Percentiles rank a stretch among this genome's conserved stretches.
These are phyloP conservation scores for Serpula lacrymans DNA, from an alignment of 768 basidiomycete species.

Conservation along the genomic window DNA sequence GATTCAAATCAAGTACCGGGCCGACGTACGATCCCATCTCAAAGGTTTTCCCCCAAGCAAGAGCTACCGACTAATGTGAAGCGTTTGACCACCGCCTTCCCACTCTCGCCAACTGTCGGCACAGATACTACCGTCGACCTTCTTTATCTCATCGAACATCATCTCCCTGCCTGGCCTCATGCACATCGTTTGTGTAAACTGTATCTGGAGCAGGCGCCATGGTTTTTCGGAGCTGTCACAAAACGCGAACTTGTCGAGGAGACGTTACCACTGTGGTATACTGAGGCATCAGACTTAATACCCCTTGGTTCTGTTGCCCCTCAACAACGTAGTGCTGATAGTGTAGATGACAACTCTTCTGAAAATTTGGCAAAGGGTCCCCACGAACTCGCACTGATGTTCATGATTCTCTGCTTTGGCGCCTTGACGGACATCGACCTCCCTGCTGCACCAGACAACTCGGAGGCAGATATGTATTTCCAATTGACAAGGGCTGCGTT, in stretches of 20 bases:
- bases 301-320: constrained; percentile 24
- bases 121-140: constrained; percentile 38
- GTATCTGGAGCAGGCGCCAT: constrained; percentile 75
- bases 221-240: constrained; percentile 76
- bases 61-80: constrained; percentile 19
- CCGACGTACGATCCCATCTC: no score
- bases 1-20: constrained; percentile 3
- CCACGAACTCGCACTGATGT: constrained; percentile 63
- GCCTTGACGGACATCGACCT: constrained; percentile 53
- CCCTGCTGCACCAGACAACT: constrained; percentile 50
- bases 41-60: no score
- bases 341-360: constrained; percentile 6
- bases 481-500: constrained; percentile 62
- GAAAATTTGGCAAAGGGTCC: constrained; percentile 30
- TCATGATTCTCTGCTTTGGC: constrained; percentile 61
- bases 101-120: constrained; percentile 39
- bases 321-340: not conserved
- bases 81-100: constrained; percentile 42
- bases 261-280: constrained; percentile 62
- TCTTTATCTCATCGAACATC: constrained; percentile 41
- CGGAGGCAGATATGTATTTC: constrained; percentile 51
- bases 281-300: constrained; percentile 37
- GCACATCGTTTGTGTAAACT: constrained; percentile 58
- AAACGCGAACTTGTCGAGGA: constrained; percentile 61
- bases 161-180: constrained; percentile 59